Evolutionary conservation across 2,329 filamentous ascomycete species (phyloP).

Genomic region (Pezicula carpinea): DNA sequence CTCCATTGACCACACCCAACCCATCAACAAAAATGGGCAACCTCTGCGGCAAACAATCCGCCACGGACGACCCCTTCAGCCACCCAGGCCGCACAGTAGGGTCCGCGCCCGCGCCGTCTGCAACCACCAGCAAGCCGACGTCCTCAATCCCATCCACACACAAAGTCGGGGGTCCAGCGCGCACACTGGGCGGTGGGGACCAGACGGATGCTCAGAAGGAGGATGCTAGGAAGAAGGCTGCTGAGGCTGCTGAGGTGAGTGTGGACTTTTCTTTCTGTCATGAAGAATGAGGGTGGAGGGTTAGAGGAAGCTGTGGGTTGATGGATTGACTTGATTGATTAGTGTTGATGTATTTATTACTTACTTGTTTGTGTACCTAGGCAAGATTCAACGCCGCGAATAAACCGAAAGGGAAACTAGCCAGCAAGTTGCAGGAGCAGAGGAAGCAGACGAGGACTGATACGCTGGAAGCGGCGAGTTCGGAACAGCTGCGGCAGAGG

Average conservation of each 20-base stretch:
- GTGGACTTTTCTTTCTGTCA: not conserved
- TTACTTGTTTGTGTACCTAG: slow-evolving; percentile 41
- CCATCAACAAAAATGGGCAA: slow-evolving; percentile 64
- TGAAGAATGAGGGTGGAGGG: not conserved
- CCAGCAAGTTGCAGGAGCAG: slow-evolving; percentile 66
- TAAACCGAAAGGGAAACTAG: slow-evolving; percentile 59
- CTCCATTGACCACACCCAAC: not conserved
- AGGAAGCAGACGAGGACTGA: slow-evolving; percentile 67
- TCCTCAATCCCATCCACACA: slow-evolving; percentile 47
- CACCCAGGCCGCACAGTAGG: slow-evolving; percentile 70
- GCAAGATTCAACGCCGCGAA: slow-evolving; percentile 59
- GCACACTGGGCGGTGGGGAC: slow-evolving; percentile 54
- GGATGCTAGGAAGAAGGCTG: slow-evolving; percentile 69
- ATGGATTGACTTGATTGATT: slow-evolving; percentile 10
- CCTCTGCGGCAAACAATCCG: slow-evolving; percentile 71
- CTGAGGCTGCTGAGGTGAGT: slow-evolving; percentile 78
- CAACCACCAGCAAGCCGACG: slow-evolving; percentile 37
- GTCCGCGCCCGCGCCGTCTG: slow-evolving; percentile 38
- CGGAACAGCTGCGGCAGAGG: slow-evolving; percentile 55
- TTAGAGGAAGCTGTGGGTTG: not conserved
- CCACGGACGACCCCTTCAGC: slow-evolving; percentile 59
- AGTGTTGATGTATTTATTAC: slow-evolving; percentile 2
- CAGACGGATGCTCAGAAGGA: slow-evolving; percentile 26
- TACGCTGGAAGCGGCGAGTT: slow-evolving; percentile 63
- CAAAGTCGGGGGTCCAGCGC: slow-evolving; percentile 51